These are phyloP conservation scores for Helianthus tuberosus DNA, from an alignment of 129 eudicot species.

Conservation along the genomic window DNA sequence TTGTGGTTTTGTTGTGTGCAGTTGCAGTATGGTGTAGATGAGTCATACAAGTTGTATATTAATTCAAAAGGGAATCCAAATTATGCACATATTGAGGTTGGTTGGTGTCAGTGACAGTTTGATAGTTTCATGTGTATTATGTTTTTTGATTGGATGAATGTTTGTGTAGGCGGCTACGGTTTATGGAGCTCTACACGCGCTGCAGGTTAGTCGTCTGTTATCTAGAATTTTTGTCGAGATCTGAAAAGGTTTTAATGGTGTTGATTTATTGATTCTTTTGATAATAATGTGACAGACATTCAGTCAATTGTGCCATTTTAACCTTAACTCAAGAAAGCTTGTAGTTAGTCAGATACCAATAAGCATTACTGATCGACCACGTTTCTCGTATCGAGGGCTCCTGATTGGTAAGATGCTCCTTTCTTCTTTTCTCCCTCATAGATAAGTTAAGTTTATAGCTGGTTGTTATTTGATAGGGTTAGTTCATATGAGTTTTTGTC, in stretches of 20 bases:
- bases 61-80: slow-evolving; percentile 47
- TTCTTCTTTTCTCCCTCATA: slow-evolving; percentile 8
- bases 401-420: slow-evolving; percentile 71
- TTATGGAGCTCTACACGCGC: slow-evolving; percentile 95
- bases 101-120: slow-evolving; percentile 10
- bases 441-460: neutral
- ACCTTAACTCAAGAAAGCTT: slow-evolving; percentile 59
- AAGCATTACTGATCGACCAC: slow-evolving; percentile 75
- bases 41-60: slow-evolving; percentile 68
- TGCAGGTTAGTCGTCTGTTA: slow-evolving; percentile 55
- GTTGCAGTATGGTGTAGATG: slow-evolving; percentile 83
- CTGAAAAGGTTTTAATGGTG: neutral
- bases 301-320: slow-evolving; percentile 79
- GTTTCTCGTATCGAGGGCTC: slow-evolving; percentile 90
- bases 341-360: slow-evolving; percentile 72
- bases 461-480: neutral
- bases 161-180: slow-evolving; percentile 81
- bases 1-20: slow-evolving; percentile 41
- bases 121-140: slow-evolving; percentile 2
- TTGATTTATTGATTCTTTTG: slow-evolving; percentile 2
- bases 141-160: slow-evolving; percentile 24
- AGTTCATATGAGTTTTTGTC: slow-evolving; percentile 1
- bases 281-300: slow-evolving; percentile 63
- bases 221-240: slow-evolving; percentile 3
- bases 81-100: slow-evolving; percentile 77